Evolutionary conservation across 495 filamentous ascomycete genomes (phyloP).

Genomic region (Hypomontagnella monticulosa): DNA sequence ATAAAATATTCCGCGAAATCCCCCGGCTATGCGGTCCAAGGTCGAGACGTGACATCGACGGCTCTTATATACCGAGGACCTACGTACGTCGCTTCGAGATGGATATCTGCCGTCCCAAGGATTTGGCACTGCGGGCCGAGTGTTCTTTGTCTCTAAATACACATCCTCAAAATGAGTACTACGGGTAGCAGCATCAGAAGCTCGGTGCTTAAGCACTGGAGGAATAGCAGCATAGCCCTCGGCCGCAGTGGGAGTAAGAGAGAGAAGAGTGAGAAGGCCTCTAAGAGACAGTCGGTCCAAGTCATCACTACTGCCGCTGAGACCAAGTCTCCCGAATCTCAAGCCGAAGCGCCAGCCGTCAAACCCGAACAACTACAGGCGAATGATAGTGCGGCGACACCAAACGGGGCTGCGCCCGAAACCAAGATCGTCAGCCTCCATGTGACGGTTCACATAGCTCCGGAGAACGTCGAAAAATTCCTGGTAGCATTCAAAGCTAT

Average conservation of each 20-base stretch:
- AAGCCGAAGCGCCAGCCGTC: not conserved
- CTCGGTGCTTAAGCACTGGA: slow-evolving; percentile 34
- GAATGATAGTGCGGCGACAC: not conserved
- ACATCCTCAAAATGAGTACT: slow-evolving; percentile 23
- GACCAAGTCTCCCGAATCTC: slow-evolving; percentile 7
- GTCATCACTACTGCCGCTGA: not conserved
- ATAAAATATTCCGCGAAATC: too few relatives aligned
- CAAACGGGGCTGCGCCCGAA: not conserved
- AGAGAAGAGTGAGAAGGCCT: slow-evolving; percentile 9
- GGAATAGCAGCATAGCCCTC: slow-evolving; percentile 28
- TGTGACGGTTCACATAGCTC: slow-evolving; percentile 54
- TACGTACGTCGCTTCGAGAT: too few relatives aligned
- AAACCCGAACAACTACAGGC: slow-evolving; percentile 4
- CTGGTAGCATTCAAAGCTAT: slow-evolving; percentile 51
- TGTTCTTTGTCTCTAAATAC: not conserved
- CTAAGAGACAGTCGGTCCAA: slow-evolving; percentile 22
- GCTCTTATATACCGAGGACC: too few relatives aligned
- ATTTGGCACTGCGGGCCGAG: not conserved
- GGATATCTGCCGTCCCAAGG: too few relatives aligned
- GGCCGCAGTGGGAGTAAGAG: slow-evolving; percentile 27
- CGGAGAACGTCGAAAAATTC: slow-evolving; percentile 55
- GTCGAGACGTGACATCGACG: too few relatives aligned
- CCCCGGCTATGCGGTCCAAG: too few relatives aligned
- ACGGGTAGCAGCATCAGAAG: slow-evolving; percentile 17
- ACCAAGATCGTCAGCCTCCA: slow-evolving; percentile 48